A percentile compares a stretch with the other conserved stretches of the same genome.
Evolutionary conservation across 345 rosid species (phyloP).

Genomic region (Syzygium oleosum): DNA sequence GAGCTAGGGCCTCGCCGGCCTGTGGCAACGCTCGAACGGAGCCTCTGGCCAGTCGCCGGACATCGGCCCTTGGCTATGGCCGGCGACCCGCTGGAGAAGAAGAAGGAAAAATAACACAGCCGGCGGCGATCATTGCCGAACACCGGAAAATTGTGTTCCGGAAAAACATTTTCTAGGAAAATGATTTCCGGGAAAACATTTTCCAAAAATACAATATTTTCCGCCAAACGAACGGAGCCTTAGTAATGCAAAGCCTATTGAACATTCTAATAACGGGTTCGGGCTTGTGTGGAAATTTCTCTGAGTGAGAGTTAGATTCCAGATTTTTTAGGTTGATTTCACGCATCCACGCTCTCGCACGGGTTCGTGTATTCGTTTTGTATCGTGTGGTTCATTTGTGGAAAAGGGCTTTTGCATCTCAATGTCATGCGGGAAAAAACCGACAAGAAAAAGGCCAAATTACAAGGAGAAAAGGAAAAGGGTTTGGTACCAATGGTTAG

Average conservation of each 20-base stretch:
- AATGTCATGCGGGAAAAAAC: background rate
- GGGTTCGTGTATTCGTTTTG: rapidly evolving
- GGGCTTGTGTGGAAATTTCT: background rate
- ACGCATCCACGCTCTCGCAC: background rate
- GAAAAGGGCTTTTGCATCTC: background rate
- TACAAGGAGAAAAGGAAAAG: background rate
- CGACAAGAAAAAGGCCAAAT: background rate
- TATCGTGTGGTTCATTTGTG: background rate
- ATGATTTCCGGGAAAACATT: no score
- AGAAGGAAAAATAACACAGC: no score
- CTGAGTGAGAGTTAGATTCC: background rate
- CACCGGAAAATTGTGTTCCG: no score
- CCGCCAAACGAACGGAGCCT: no score
- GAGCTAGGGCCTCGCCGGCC: no score
- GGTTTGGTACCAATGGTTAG: background rate
- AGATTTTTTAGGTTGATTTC: background rate
- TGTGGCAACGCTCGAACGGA: no score
- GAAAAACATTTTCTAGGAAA: no score
- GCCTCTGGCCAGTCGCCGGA: no score
- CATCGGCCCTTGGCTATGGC: no score
- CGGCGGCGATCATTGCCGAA: no score
- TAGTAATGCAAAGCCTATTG: background rate
- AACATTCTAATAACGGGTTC: background rate
- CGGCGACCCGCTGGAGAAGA: no score
- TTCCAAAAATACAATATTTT: no score